Base-by-base conservation (phyloP, 495 filamentous ascomycete genomes). In the Physcia stellaris region DNA sequence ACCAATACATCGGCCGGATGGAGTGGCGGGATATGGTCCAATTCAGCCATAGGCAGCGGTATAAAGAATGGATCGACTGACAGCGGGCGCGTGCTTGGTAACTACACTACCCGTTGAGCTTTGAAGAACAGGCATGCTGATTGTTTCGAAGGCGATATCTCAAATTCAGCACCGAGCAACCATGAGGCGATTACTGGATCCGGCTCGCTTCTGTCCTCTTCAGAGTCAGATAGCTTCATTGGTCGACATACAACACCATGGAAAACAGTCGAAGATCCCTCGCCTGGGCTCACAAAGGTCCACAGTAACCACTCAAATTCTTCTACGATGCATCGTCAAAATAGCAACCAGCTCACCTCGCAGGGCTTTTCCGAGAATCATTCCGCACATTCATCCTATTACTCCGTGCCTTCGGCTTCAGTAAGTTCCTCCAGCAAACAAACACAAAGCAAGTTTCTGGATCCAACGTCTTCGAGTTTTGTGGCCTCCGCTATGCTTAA, bases 1-100 rank as follows among this genome's bases (percentile, higher is more conserved):
- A 53, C 60, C 28, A 58, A 51, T 54, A 53, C 59, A 37, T 66
- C 62, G 28, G 48, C 60, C 15, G 68, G 66, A 58, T 75, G 73
- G 61, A 67, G 59, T 16, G 62, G 52, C 46, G 71, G 61, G 24
- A 80, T 83, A 16, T 84, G 78, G 78, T 64, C 68, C 27, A 73
- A 63, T 50, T 56, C 51, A 28, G 56, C 62, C 29, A 66, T 76
- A 35, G 60, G 67, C 40, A 60, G 58, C 49, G 62, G 60, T 19
- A 70, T 79, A 32, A 55, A 51, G 18, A 61, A 65, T 45, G 55
- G 59, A 54, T 55, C 49, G 48, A 45, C 37, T 23, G 50, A 53
- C 19, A 39, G 22, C 23, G 35, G 28, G 35, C 50, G 47, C 11
- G 21, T 39, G 24, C 50, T 44, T 37, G 40, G 50, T 53, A 24